Conservation (phyloP, 1,284 basidiomycete species). For the Ganoderma sp. region DNA sequence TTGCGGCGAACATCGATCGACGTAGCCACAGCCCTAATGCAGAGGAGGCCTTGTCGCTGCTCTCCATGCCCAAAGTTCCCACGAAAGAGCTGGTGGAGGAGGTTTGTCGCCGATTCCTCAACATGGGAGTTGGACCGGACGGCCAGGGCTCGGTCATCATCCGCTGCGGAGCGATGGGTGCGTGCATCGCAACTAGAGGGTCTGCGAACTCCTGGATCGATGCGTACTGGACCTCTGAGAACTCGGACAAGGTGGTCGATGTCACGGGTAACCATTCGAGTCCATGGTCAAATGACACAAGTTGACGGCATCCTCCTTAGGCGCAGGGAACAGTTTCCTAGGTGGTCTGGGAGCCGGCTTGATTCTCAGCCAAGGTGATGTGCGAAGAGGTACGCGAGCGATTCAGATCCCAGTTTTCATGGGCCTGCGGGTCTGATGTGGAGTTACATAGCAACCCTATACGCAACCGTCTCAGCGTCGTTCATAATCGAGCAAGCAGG, state of each 20-base stretch:
- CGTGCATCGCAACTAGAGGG: slow-evolving; percentile 57
- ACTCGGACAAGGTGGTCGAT: slow-evolving; percentile 68
- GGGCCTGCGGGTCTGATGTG: slow-evolving; percentile 15
- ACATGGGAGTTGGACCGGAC: slow-evolving; percentile 57
- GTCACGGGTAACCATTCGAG: slow-evolving; percentile 68
- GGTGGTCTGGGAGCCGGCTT: slow-evolving; percentile 85
- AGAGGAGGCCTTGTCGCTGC: slow-evolving; percentile 71
- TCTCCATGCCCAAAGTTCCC: slow-evolving; percentile 58
- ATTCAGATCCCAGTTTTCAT: background rate
- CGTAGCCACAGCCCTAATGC: slow-evolving; percentile 70
- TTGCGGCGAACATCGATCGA: background rate
- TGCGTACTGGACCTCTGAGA: slow-evolving; percentile 70
- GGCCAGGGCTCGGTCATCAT: slow-evolving; percentile 70
- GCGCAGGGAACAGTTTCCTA: slow-evolving; percentile 88
- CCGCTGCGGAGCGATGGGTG: slow-evolving; percentile 78
- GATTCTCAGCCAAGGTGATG: slow-evolving; percentile 58
- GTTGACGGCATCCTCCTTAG: slow-evolving; percentile 44
- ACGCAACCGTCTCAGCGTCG: slow-evolving; percentile 81
- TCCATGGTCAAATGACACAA: slow-evolving; percentile 2
- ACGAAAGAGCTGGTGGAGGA: slow-evolving; percentile 60
- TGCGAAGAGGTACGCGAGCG: slow-evolving; percentile 62
- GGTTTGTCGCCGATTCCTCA: slow-evolving; percentile 64
- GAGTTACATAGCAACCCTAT: slow-evolving; percentile 61
- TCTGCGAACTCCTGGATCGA: slow-evolving; percentile 64
- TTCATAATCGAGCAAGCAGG: slow-evolving; percentile 86